Percentiles rank a stretch among this genome's conserved stretches.
These are phyloP conservation scores for Bipolaris oryzae DNA, from an alignment of 2,329 filamentous ascomycete species.

Conservation along the genomic window DNA sequence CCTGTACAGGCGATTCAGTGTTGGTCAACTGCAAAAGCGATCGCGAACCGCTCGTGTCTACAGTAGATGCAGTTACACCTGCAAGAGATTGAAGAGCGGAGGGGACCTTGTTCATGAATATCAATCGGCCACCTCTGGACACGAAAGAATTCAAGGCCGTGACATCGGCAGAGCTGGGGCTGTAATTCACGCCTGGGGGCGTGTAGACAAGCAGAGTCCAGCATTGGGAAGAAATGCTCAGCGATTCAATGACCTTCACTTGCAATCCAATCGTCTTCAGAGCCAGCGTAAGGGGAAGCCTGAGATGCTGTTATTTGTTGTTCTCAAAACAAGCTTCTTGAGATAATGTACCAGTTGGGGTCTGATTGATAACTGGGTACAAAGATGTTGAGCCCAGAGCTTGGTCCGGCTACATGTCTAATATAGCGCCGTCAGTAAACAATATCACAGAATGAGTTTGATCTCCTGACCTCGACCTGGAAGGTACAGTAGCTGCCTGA, in stretches of 20 bases:
- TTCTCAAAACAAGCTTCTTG: too few relatives aligned
- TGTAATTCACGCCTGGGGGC: slow-evolving; percentile 10
- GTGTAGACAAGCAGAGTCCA: slow-evolving; percentile 11
- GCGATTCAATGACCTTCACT: slow-evolving; percentile 10
- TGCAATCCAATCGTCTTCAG: slow-evolving; percentile 13
- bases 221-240: slow-evolving; percentile 9
- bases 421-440: background rate
- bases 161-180: slow-evolving; percentile 8
- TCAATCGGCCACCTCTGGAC: slow-evolving; percentile 7
- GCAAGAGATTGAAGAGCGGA: slow-evolving; percentile 9
- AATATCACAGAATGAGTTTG: background rate
- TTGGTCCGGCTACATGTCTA: slow-evolving; percentile 9
- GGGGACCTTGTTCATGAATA: slow-evolving; percentile 15
- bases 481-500: slow-evolving; percentile 7
- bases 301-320: background rate
- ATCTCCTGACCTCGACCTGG: slow-evolving; percentile 7
- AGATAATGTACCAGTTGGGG: slow-evolving; percentile 7
- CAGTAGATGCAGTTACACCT: slow-evolving; percentile 8
- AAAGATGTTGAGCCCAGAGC: slow-evolving; percentile 9
- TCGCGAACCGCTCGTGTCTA: slow-evolving; percentile 7
- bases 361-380: slow-evolving; percentile 8
- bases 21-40: slow-evolving; percentile 11
- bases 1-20: slow-evolving; percentile 4
- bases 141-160: slow-evolving; percentile 8
- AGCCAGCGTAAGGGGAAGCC: slow-evolving; percentile 8